Base-by-base conservation (phyloP, 768 basidiomycete species). In the Sarcomyxa edulis region DNA sequence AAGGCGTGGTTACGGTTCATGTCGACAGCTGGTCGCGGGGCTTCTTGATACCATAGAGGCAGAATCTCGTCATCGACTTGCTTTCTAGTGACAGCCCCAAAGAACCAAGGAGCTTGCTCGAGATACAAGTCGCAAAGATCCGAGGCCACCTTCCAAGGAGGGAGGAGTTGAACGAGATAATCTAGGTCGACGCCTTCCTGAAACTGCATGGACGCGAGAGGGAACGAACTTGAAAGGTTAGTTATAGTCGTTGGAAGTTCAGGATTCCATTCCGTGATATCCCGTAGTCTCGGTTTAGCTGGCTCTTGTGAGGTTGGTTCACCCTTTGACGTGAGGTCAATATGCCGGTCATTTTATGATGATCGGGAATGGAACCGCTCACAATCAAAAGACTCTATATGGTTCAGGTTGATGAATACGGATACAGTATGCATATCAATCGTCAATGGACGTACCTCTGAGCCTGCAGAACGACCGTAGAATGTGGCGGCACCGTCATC, bases 31-130 rank as follows among this genome's bases (percentile, higher is more conserved):
- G 60, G 44, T 35, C 56, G 45, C 28, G 63, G 54, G 3, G 71
- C 73, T 46, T 73, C 78, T n/a, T 55, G 56, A 43, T 81, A 84
- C 76, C 78, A 83, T 29, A 74, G 47, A 11, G 81, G 81, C n/a
- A 84, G 60, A 12, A 76, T 58, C 43, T 83, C 80, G 40, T 82
- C 76, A n/a, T 74, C 56, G 7, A 84, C 57, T 44, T 88, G 84
- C 11, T 62, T 64, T 30, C 68, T 64, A 3, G 78, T 78, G 25
- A 87, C 74, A 2, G 83, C 78, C 15, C 83, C 79, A 42, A 84
- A 85, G 52, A 86, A 84, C 85, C 85, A 88, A 0, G 81, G 79
- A 3, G 84, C 81, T 50, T 83, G 78, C n/a, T 80, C 78, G 27
- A 86, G 69, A 55, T 87, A 88, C 9, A 84, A 65, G n/a, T 77